These are phyloP conservation scores for Phytophthora syringae DNA, from an alignment of 352 stramenopile species.

Conservation along the genomic window DNA sequence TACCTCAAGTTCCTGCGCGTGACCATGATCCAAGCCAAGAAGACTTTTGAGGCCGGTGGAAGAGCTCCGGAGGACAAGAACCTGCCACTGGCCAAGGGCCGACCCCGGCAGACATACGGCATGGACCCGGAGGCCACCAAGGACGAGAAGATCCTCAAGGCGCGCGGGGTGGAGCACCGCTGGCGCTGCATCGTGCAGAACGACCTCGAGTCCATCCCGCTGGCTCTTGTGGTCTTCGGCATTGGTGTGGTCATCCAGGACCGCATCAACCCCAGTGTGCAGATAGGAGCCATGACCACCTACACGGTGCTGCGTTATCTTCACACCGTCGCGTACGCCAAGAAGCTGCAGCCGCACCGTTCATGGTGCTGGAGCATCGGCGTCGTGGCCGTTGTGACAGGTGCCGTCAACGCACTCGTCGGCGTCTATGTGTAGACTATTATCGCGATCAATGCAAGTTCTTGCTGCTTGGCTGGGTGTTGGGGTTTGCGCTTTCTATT, in stretches of 20 bases:
- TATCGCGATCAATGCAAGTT: no score
- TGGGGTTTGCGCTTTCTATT: conserved; percentile 10
- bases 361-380: conserved; percentile 43
- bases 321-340: conserved; percentile 49
- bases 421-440: conserved; percentile 40
- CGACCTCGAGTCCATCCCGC: conserved; percentile 54
- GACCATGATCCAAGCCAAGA: conserved; percentile 53
- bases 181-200: conserved; percentile 57
- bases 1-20: conserved; percentile 67
- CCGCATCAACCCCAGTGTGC: conserved; percentile 31
- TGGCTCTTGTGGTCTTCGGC: conserved; percentile 46
- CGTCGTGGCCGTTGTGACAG: conserved; percentile 44
- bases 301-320: conserved; percentile 44
- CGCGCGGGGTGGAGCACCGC: conserved; percentile 43
- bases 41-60: conserved; percentile 52
- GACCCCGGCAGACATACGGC: conserved; percentile 12
- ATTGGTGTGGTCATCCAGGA: conserved; percentile 38
- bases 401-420: conserved; percentile 52
- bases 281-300: conserved; percentile 10
- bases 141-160: conserved; percentile 46
- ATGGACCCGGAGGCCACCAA: conserved; percentile 32
- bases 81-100: conserved; percentile 23
- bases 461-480: not conserved
- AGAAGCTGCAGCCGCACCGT: conserved; percentile 30
- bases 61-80: conserved; percentile 56